These are phyloP conservation scores for Fennellomyces sp. DNA, from an alignment of 371 early-diverging fungal species.

Conservation along the genomic window DNA sequence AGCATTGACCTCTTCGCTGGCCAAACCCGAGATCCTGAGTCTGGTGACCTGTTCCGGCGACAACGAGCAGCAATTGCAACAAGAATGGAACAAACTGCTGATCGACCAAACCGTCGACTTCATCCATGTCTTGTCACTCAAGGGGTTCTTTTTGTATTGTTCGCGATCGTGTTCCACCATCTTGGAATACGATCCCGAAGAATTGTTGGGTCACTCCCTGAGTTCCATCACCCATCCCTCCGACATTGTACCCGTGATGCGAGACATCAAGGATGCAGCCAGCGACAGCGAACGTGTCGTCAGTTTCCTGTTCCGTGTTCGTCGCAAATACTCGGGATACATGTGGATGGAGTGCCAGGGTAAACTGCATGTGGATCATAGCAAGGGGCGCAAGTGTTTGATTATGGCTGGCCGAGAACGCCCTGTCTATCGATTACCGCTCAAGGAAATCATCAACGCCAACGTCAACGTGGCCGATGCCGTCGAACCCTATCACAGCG, in stretches of 20 bases:
- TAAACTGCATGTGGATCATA: constrained; percentile 53
- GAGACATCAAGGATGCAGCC: constrained; percentile 56
- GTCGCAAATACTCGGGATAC: constrained; percentile 58
- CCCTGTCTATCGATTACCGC: constrained; percentile 39
- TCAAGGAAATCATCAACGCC: constrained; percentile 10
- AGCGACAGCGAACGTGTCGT: constrained; percentile 34
- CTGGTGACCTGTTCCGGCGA: constrained; percentile 7
- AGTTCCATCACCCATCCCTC: constrained; percentile 65
- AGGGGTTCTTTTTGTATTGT: constrained; percentile 62
- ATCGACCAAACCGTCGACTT: constrained; percentile 49
- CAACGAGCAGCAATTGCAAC: constrained; percentile 25
- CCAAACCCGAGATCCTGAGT: constrained; percentile 1
- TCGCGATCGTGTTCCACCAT: constrained; percentile 39
- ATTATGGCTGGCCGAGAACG: constrained; percentile 60
- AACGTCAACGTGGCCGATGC: not conserved
- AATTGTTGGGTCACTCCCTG: constrained; percentile 54
- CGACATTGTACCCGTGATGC: constrained; percentile 65
- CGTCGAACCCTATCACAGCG: not conserved
- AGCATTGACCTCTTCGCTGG: not conserved
- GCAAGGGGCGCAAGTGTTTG: constrained; percentile 64
- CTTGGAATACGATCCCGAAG: constrained; percentile 51
- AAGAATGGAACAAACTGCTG: constrained; percentile 29
- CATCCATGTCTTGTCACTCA: constrained; percentile 61
- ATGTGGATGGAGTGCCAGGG: constrained; percentile 68
- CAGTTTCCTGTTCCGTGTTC: constrained; percentile 60